Base-by-base conservation (phyloP, 306 rosid genomes). In the Castanopsis chinensis region DNA sequence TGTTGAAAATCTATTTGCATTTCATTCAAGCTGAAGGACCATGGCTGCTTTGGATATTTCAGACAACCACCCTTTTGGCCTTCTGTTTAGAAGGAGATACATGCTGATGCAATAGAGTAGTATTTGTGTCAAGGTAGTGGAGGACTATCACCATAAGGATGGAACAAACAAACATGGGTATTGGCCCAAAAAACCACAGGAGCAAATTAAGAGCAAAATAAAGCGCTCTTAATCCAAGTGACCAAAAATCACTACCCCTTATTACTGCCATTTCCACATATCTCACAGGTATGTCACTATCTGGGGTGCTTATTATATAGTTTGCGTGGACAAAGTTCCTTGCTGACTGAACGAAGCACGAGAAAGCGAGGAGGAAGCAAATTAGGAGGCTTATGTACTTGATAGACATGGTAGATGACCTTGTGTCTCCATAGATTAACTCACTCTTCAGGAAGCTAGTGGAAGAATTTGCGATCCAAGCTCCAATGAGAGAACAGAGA, bases 101-200 rank as follows among this genome's bases (percentile, higher is more conserved):
- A 32, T 75, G 76, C 53, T 61, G 19, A 71, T 79, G 90, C 88
- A 85, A 30, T 15, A 90, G 91, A 82, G 90, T 86, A 37, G 87
- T 80, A 82, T 91, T 91, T 30, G 84, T 80, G 76, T 93, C 98
- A 60, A 90, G 88, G 70, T 77, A 67, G 73, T 86, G 82, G 55
- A 93, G 87, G 9, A 80, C 11, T 4, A 74, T 1, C 19, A 93
- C 98, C 87, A 88, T 78, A 69, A 74, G 52, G 15, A 90, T 8
- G 12, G 94, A 90, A 72, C 90, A 88, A 76, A 80, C 33, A 74
- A 91, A 88, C 97, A 88, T 91, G 1, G 98, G 97, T n/a, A 93
- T 91, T 17, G 98, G 97, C 37, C 97, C 97, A 60, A 91, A 93
- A 83, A 93, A 87, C 98, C 98, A 93, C 6, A 91, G 93, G 55